Evolutionary conservation across 164 flowering plant genomes (phyloP).

Genomic region (Vitis amurensis): DNA sequence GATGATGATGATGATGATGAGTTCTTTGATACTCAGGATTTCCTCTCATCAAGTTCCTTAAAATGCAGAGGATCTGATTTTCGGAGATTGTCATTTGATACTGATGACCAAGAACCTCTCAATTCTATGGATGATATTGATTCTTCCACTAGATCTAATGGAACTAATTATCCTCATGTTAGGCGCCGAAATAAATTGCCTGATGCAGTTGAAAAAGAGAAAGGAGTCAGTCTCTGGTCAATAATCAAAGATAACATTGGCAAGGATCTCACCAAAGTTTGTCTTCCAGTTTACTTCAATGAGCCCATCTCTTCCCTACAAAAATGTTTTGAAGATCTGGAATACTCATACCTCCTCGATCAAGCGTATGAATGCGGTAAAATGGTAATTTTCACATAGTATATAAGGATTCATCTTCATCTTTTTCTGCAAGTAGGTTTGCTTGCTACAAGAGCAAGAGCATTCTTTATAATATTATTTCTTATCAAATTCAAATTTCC

Average conservation of each 20-base stretch:
- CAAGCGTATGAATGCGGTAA: slow-evolving; percentile 36
- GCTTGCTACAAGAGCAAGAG: neutral
- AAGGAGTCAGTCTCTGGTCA: slow-evolving; percentile 39
- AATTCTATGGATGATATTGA: slow-evolving; percentile 18
- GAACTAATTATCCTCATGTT: slow-evolving; percentile 16
- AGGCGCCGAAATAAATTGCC: slow-evolving; percentile 34
- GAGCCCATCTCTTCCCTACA: slow-evolving; percentile 38
- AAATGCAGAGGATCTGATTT: slow-evolving; percentile 25
- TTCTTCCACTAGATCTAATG: slow-evolving; percentile 17
- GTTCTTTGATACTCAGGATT: slow-evolving; percentile 28
- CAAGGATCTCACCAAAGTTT: slow-evolving; percentile 37
- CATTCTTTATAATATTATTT: too few relatives aligned
- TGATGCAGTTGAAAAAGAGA: slow-evolving; percentile 38
- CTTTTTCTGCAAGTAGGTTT: neutral
- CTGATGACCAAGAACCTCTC: slow-evolving; percentile 19
- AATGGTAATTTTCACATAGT: slow-evolving; percentile 16
- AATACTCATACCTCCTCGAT: slow-evolving; percentile 37
- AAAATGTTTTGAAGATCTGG: slow-evolving; percentile 40
- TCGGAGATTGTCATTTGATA: slow-evolving; percentile 12
- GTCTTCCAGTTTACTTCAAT: slow-evolving; percentile 40
- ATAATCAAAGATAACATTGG: slow-evolving; percentile 40
- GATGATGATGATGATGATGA: slow-evolving; percentile 24
- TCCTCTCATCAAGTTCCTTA: slow-evolving; percentile 31
- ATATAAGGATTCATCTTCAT: neutral
- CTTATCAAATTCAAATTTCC: too few relatives aligned